A percentile compares a stretch with the other conserved stretches of the same genome.
Conservation (phyloP, 129 eudicot genomes). For the Arctium lappa region DNA sequence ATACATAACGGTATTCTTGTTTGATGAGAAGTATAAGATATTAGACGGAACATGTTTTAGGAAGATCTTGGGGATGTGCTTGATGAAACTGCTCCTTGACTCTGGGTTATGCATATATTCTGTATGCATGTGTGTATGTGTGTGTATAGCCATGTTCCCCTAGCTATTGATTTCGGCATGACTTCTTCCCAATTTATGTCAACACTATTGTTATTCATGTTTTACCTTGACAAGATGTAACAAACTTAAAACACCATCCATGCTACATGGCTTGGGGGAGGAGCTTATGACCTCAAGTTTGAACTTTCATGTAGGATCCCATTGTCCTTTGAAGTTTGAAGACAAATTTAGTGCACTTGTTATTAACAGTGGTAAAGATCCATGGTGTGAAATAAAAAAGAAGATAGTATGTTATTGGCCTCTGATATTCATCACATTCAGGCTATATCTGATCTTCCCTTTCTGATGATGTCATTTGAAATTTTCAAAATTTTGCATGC, state of each 20-base stretch:
- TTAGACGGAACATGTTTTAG: not conserved
- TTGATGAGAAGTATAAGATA: not conserved
- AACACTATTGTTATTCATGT: not conserved
- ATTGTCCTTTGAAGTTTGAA: not conserved
- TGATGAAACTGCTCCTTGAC: not conserved
- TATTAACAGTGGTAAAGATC: not conserved
- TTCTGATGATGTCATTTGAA: not conserved
- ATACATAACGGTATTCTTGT: not conserved
- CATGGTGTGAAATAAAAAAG: not conserved
- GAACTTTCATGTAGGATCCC: not conserved
- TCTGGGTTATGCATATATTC: not conserved
- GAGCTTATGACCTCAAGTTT: not conserved
- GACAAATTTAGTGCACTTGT: too few species aligned
- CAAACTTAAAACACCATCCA: not conserved
- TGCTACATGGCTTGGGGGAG: not conserved
- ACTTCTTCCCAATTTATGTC: not conserved
- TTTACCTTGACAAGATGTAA: not conserved
- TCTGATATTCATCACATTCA: not conserved
- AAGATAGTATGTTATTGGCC: not conserved
- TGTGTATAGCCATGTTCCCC: too few species aligned
- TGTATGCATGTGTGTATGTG: not conserved
- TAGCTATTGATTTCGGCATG: not conserved
- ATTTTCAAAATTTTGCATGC: not conserved
- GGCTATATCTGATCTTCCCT: not conserved
- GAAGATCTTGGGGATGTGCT: not conserved